Conservation (phyloP, 139 green algal species). For the Chara braunii region DNA sequence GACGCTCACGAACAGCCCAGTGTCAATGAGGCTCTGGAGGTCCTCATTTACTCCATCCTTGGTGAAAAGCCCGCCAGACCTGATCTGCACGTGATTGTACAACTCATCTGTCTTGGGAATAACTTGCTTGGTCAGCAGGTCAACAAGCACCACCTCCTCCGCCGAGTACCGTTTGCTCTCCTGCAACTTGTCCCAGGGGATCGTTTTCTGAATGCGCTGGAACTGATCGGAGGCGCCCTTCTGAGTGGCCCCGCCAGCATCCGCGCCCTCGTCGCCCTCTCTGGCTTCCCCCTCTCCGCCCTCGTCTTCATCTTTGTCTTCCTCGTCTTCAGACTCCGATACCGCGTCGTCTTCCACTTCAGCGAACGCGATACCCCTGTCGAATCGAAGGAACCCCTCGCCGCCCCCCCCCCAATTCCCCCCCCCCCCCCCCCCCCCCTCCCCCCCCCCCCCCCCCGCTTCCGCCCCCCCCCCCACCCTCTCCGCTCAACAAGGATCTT, state of each 20-base stretch:
- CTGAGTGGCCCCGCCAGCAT: constrained; percentile 1
- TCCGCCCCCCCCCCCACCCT: no score
- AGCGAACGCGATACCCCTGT: background rate
- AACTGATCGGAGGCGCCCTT: background rate
- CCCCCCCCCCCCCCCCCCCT: no score
- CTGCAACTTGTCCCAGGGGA: constrained; percentile 21
- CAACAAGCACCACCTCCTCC: constrained; percentile 18
- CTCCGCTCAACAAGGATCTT: no score
- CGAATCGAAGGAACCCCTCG: background rate
- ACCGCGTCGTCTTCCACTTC: constrained; percentile 7
- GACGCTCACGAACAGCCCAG: constrained; percentile 25
- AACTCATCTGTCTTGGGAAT: constrained; percentile 22
- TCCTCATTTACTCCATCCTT: constrained; percentile 13
- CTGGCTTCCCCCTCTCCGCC: constrained; percentile 13
- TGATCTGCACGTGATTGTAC: constrained; percentile 18
- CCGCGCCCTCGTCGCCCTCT: background rate
- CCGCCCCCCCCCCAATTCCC: background rate
- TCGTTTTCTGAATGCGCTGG: constrained; percentile 12
- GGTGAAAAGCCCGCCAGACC: constrained; percentile 7
- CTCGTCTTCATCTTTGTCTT: constrained; percentile 16
- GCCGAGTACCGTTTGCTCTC: constrained; percentile 21
- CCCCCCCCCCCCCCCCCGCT: no score
- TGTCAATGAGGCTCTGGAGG: constrained; percentile 1
- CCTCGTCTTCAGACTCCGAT: constrained; percentile 7
- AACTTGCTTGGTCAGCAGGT: constrained; percentile 5